phyloP scores from a whole-genome alignment of 208 protist genomes.

The Trypanosoma congolense region DNA sequence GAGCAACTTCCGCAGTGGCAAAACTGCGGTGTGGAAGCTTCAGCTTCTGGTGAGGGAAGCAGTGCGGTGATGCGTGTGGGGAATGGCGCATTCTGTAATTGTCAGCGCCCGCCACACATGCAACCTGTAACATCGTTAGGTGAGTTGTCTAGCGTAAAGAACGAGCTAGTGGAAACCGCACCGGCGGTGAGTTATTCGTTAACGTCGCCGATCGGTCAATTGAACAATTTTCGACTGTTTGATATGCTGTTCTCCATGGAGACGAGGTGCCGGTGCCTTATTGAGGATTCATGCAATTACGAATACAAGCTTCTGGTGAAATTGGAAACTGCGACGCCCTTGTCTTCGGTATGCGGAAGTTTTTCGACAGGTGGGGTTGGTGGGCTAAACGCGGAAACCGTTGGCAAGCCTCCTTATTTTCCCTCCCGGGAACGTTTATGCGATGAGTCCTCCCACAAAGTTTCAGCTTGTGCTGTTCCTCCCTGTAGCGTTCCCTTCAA shows the following conservation, averaged over 20 bases:
- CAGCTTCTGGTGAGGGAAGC: no score
- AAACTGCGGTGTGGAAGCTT: no score
- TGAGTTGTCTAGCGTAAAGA: no score
- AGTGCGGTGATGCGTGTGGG: no score
- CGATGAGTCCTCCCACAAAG: no score
- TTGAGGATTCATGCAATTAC: not conserved
- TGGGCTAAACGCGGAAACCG: no score
- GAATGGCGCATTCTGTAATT: no score
- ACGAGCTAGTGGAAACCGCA: slow-evolving; percentile 6
- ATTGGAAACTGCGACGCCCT: not conserved
- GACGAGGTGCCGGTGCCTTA: not conserved
- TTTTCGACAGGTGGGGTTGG: not conserved
- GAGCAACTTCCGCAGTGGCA: no score
- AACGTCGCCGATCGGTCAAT: not conserved
- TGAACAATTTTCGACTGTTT: not conserved
- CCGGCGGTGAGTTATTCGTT: not conserved
- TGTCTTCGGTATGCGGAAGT: not conserved
- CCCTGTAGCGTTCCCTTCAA: not conserved
- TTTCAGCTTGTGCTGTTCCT: slow-evolving; percentile 4
- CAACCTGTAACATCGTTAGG: no score
- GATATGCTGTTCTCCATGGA: slow-evolving; percentile 4
- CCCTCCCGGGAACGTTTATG: no score
- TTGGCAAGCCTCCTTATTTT: no score
- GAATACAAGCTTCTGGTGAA: not conserved
- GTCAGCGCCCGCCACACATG: no score